phyloP scores from a whole-genome alignment of 2,329 filamentous ascomycete species.

The Malbranchea zuffiana region DNA sequence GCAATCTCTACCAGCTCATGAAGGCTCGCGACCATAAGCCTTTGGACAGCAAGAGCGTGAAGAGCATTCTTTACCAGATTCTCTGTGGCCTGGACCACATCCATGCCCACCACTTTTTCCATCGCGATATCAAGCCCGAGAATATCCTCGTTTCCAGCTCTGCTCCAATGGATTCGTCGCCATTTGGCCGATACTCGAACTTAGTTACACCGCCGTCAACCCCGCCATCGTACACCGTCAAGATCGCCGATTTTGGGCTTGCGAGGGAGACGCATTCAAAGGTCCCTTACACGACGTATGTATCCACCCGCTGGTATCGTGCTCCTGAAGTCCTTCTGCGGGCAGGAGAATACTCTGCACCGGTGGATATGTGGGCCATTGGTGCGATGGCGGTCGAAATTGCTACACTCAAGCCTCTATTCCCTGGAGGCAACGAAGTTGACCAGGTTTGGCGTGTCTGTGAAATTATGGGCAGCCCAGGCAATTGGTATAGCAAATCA shows the following conservation, averaged over 20 bases:
- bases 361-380: slow-evolving; percentile 96
- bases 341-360: slow-evolving; percentile 92
- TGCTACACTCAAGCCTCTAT: slow-evolving; percentile 88
- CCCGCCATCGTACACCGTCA: slow-evolving; percentile 86
- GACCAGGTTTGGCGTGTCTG: slow-evolving; percentile 98
- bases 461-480: slow-evolving; percentile 98
- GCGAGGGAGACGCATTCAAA: slow-evolving; percentile 97
- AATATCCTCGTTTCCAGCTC: slow-evolving; percentile 96
- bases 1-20: slow-evolving; percentile 97
- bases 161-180: slow-evolving; percentile 68
- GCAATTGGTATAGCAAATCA: slow-evolving; percentile 88
- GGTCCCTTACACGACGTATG: slow-evolving; percentile 93
- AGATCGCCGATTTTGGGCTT: slow-evolving; percentile 95
- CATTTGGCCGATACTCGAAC: slow-evolving; percentile 85
- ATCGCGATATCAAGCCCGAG: slow-evolving; percentile 97
- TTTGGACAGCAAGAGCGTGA: slow-evolving; percentile 80
- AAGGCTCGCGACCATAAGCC: slow-evolving; percentile 94
- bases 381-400: slow-evolving; percentile 98
- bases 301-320: slow-evolving; percentile 91
- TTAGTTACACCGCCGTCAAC: slow-evolving; percentile 91
- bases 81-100: slow-evolving; percentile 94
- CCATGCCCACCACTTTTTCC: slow-evolving; percentile 93
- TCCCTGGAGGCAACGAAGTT: slow-evolving; percentile 95
- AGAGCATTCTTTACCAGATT: slow-evolving; percentile 97
- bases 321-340: slow-evolving; percentile 88